Evolutionary conservation across 2,329 filamentous ascomycete species (phyloP), one percentile per base, ranked within the genome.

Genomic region (Sordariomycetes sp.): DNA sequence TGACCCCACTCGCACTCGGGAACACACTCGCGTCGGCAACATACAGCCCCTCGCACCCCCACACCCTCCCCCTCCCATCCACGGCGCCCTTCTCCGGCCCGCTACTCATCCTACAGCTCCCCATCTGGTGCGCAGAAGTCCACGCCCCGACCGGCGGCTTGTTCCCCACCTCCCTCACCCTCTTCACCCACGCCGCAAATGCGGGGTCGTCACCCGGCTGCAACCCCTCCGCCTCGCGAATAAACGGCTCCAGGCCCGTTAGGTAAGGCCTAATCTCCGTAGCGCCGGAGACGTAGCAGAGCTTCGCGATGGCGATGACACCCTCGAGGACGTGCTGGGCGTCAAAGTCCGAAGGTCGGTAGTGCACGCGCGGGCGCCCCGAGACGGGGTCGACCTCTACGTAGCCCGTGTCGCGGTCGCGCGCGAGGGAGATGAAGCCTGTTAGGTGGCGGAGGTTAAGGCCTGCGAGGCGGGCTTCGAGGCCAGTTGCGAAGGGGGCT

Each of bases 61-160:
- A 91, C 7, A 89, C 81, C 60, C 67, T 73, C 2, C 83, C 82
- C 60, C 68, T 70, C 3, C 72, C 67, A 64, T 85, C 79, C 2
- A 86, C 83, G 13, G 84, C 82, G 32, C 82, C 81, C 45, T 71
- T 71, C 34, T 70, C 68, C 57, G 69, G 67, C 60, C 68, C 69
- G 51, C 74, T 73, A 59, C 81, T 82, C 88, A 91, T 92, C 2
- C 86, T 75, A 64, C 85, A 89, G 10, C 82, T 82, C 24, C 87
- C 85, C 87, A 91, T 91, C 72, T 91, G 88, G 69, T 92, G 88
- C 20, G 87, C 88, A n/a, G 82, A 86, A 34, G 76, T 71, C 64
- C 82, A 88, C n/a, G 72, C 67, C 24, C 75, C 73, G 34, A 76
- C 71, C 0, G 80, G 79, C 20, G 75, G 73, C 59, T 70, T 72